A percentile compares a stretch with the other conserved stretches of the same genome.
Conservation (phyloP, 148 eudicot species). For the Hydrangea macrophylla region DNA sequence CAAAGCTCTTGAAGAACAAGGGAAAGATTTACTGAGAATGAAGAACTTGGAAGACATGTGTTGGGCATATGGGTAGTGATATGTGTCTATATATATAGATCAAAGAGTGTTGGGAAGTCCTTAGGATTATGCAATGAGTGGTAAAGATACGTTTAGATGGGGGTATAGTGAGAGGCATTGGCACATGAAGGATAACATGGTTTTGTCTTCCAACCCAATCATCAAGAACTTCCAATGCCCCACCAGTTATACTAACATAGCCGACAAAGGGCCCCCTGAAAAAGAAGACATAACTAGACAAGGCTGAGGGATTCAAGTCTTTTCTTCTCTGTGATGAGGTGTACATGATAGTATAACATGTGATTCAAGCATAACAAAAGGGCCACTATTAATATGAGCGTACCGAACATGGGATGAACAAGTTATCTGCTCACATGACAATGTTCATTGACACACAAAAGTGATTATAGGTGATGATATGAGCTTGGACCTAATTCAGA, state of each 20-base stretch:
- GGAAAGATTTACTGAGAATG: background rate
- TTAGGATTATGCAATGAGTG: background rate
- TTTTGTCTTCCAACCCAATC: slow-evolving; percentile 14
- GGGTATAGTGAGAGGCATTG: background rate
- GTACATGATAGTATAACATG: background rate
- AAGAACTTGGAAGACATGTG: background rate
- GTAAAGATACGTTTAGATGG: background rate
- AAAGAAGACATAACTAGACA: too few species aligned
- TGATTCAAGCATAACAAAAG: background rate
- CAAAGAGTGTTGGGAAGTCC: background rate
- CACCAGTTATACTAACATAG: slow-evolving; percentile 5
- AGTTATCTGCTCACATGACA: too few species aligned
- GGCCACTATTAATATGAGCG: too few species aligned
- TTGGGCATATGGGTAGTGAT: background rate
- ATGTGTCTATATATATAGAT: background rate
- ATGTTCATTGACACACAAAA: too few species aligned
- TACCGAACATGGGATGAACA: too few species aligned
- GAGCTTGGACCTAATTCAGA: too few species aligned
- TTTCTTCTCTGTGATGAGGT: too few species aligned
- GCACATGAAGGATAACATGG: background rate
- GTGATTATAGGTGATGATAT: too few species aligned
- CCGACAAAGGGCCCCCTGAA: background rate
- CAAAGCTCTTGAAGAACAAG: background rate
- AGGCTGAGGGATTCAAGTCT: too few species aligned
- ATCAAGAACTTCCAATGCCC: background rate